phyloP scores from a whole-genome alignment of 2,329 filamentous ascomycete species.

The Hysterium pulicare region DNA sequence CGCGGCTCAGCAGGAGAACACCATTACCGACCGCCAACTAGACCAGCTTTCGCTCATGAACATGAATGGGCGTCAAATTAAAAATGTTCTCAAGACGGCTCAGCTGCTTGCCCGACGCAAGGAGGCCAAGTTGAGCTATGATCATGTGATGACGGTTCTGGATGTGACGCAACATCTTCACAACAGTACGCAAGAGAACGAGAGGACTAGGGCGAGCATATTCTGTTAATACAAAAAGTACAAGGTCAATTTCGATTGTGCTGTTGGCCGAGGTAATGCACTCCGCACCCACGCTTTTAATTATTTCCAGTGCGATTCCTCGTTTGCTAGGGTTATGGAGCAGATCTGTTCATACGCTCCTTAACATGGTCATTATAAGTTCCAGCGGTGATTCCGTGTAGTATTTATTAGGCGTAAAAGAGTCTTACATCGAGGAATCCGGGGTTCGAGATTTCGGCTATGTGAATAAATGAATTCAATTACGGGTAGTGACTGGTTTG shows the following conservation, averaged over 20 bases:
- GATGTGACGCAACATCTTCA: conserved; percentile 41
- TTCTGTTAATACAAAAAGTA: conserved; percentile 14
- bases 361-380: no score
- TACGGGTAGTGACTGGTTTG: no score
- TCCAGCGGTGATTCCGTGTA: no score
- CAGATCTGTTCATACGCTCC: no score
- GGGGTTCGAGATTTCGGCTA: no score
- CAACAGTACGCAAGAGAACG: conserved; percentile 29
- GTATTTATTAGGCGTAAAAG: no score
- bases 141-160: conserved; percentile 34
- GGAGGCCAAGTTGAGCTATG: conserved; percentile 19
- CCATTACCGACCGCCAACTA: conserved; percentile 31
- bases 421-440: no score
- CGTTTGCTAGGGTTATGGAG: no score
- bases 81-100: conserved; percentile 43
- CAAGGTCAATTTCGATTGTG: neutral
- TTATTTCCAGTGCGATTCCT: no score
- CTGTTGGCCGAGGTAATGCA: no score
- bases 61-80: conserved; percentile 44
- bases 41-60: conserved; percentile 30
- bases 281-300: no score
- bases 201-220: conserved; percentile 11
- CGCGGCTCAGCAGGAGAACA: conserved; percentile 21
- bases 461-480: no score
- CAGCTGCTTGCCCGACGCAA: conserved; percentile 25